phyloP scores from a whole-genome alignment of 2,329 filamentous ascomycete species.

The Nectriaceae sp. region DNA sequence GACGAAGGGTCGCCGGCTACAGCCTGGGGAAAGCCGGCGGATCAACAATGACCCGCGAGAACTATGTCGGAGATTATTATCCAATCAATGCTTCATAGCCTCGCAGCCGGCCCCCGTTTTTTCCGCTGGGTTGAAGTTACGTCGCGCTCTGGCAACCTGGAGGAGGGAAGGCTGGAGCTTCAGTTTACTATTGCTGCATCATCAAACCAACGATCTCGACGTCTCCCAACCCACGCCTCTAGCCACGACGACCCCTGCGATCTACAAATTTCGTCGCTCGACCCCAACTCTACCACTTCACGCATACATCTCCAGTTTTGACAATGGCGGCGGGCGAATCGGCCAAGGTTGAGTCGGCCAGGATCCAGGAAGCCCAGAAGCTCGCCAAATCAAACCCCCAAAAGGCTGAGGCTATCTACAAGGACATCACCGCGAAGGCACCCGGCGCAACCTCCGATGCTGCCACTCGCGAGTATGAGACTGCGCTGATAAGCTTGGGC shows the following conservation, averaged over 20 bases:
- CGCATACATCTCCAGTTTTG: constrained; percentile 15
- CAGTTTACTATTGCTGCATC: constrained; percentile 15
- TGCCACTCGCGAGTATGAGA: constrained; percentile 88
- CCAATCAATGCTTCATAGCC: constrained; percentile 16
- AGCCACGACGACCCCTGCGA: constrained; percentile 15
- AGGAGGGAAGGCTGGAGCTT: constrained; percentile 24
- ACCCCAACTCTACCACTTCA: constrained; percentile 6
- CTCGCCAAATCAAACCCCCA: constrained; percentile 76
- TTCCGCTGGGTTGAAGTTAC: constrained; percentile 29
- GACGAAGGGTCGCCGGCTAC: constrained; percentile 27
- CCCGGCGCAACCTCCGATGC: constrained; percentile 82
- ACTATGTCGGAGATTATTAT: constrained; percentile 5
- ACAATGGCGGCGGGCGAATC: constrained; percentile 61
- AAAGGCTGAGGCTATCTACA: constrained; percentile 86
- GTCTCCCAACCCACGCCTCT: constrained; percentile 14
- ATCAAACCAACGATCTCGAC: constrained; percentile 15
- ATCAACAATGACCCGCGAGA: constrained; percentile 32
- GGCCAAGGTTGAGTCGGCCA: no score
- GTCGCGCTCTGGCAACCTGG: constrained; percentile 41
- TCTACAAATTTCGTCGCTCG: constrained; percentile 1
- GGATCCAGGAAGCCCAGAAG: constrained; percentile 88
- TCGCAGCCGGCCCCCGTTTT: constrained; percentile 15
- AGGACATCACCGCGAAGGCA: constrained; percentile 83
- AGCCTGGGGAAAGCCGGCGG: constrained; percentile 26
- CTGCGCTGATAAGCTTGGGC: constrained; percentile 82